Conservation (phyloP, 2,329 filamentous ascomycete genomes). For the Diaporthe sp. region DNA sequence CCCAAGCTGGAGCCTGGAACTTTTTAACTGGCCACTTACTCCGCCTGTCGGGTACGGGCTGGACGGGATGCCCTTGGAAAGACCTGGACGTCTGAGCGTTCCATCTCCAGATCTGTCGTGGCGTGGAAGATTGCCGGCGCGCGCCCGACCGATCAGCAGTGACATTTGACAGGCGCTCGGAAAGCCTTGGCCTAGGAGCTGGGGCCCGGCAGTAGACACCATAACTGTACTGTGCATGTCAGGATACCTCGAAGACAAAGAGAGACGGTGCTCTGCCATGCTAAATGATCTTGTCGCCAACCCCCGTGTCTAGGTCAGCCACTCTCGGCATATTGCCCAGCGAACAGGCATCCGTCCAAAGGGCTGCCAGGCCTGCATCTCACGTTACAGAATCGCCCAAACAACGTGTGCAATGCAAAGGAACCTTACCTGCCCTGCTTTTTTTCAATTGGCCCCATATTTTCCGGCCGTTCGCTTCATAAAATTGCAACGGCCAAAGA, state of each 20-base stretch:
- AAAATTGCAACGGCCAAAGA: constrained; percentile 19
- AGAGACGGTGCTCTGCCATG: constrained; percentile 6
- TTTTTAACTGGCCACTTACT: neutral
- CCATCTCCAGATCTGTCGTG: constrained; percentile 26
- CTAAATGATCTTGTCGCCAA: neutral
- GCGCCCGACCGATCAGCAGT: constrained; percentile 25
- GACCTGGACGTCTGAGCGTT: constrained; percentile 17
- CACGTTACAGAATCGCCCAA: constrained; percentile 30
- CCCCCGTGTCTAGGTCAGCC: constrained; percentile 1
- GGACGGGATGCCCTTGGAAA: constrained; percentile 21
- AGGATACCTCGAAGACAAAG: neutral
- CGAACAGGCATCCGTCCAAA: constrained; percentile 12
- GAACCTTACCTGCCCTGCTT: neutral
- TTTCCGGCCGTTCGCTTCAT: neutral
- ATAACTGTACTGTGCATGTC: neutral
- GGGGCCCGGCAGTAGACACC: neutral
- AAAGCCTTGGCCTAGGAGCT: constrained; percentile 14
- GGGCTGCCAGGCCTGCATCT: constrained; percentile 20
- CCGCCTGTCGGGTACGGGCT: constrained; percentile 1
- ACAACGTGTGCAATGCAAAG: constrained; percentile 22
- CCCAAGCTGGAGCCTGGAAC: constrained; percentile 1
- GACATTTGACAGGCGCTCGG: constrained; percentile 28
- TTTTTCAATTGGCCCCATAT: constrained; percentile 8
- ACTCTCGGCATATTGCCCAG: constrained; percentile 21
- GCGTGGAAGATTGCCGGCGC: constrained; percentile 20